Evolutionary conservation across 2,329 filamentous ascomycete genomes (phyloP).

Genomic region (Fusarium sp.): DNA sequence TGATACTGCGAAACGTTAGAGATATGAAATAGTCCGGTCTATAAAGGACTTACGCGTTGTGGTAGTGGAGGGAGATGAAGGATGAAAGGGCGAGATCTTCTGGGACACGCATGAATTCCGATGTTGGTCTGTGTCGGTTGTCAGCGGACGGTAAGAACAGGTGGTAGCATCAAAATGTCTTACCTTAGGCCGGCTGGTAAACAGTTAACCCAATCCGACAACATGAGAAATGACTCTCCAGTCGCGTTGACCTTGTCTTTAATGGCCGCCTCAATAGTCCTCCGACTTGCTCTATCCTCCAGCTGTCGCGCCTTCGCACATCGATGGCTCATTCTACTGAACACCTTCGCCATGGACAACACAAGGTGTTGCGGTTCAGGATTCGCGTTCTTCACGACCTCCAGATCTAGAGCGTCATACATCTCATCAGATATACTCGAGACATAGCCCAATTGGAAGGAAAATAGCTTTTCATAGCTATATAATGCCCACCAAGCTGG

Average conservation of each 20-base stretch:
- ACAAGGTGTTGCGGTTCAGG: rapidly evolving
- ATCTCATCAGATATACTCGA: not conserved
- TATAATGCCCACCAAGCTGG: slow-evolving; percentile 7
- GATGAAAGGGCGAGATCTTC: not conserved
- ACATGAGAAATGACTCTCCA: slow-evolving; percentile 3
- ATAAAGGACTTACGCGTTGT: not conserved
- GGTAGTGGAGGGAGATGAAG: slow-evolving; percentile 1
- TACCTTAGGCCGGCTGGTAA: not conserved
- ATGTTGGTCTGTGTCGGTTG: rapidly evolving
- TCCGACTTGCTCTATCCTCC: not conserved
- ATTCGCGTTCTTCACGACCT: rapidly evolving
- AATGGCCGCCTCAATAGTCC: not conserved
- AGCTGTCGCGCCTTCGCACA: slow-evolving; percentile 9
- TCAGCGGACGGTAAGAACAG: not conserved
- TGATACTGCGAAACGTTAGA: not conserved
- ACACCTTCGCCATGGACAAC: not conserved
- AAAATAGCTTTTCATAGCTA: slow-evolving; percentile 10
- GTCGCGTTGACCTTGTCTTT: slow-evolving; percentile 1
- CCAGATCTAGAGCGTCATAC: not conserved
- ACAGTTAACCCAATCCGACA: not conserved
- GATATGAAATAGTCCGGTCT: too few relatives aligned
- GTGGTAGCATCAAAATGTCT: rapidly evolving
- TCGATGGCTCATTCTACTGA: not conserved
- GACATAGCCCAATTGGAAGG: not conserved
- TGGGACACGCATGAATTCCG: not conserved